Evolutionary conservation across 768 basidiomycete genomes (phyloP), one percentile per base, ranked within the genome.

Genomic region (Zangia roseola): DNA sequence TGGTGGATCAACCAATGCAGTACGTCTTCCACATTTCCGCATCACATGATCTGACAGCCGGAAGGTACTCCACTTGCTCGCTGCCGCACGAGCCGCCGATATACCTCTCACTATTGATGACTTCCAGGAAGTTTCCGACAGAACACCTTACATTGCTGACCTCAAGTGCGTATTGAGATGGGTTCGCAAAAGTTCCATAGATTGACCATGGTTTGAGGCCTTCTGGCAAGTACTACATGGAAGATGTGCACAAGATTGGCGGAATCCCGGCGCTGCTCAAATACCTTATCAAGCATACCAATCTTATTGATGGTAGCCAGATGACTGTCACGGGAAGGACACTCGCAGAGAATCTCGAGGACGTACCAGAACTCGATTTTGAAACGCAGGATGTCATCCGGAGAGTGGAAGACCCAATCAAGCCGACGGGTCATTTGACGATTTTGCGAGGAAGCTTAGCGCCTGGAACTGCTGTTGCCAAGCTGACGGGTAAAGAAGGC

Each of bases 401-500:
- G 52, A 79, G 72, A 35, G 67, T 94, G 37, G 76, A 78, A 23
- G 78, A 91, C 60, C 91, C 94, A 10, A 87, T 97, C 70, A 95
- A 97, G 65, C 61, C 73, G 20, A 92, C 85, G 4, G 94, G 94
- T 1, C 94, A 95, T 69, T 69, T 97, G 57, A 84, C 84, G 12
- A 92, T 97, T 59, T 69, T 97, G 53, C 79, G 84, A 43, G 94
- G 94, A n/a, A 94, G 89, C 68, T 73, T 97, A 36, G 85, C 89
- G 4, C 94, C 94, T 0, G 88, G 79, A 41, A 84, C 85, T 1
- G 86, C 91, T 24, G 93, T 97, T 17, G 91, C 92, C 14, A 97
- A 97, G 70, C 73, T 97, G 53, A 95, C 94, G 6, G 93, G 94
- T 13, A 94, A 94, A 69, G 94, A 97, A 69, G 94, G 94, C 5